phyloP scores from a whole-genome alignment of 345 rosid species.

The Lagerstroemia speciosa region DNA sequence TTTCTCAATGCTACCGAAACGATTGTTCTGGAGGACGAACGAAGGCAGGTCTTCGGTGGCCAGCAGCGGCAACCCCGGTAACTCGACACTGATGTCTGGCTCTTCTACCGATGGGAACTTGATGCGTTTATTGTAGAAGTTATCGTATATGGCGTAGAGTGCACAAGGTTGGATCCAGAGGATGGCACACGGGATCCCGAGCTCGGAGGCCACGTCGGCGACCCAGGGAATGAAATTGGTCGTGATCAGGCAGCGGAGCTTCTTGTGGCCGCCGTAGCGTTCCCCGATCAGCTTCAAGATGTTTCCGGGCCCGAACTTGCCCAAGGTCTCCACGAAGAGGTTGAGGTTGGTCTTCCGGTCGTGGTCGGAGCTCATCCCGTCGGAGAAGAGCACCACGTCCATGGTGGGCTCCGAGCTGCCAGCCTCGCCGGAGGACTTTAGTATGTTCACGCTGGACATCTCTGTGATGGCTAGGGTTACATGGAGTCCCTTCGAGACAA shows the following conservation, averaged over 20 bases:
- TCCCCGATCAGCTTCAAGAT: constrained; percentile 27
- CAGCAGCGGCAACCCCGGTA: constrained; percentile 38
- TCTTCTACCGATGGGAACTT: constrained; percentile 22
- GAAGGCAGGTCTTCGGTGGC: constrained; percentile 35
- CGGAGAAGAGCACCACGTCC: constrained; percentile 32
- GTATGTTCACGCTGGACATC: constrained; percentile 18
- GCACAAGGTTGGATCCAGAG: constrained; percentile 54
- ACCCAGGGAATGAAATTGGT: constrained; percentile 49
- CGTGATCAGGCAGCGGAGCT: constrained; percentile 32
- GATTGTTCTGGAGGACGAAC: constrained; percentile 31
- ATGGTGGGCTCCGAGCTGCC: constrained; percentile 15
- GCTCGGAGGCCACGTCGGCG: constrained; percentile 27
- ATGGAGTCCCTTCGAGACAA: constrained; percentile 22
- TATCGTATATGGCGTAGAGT: constrained; percentile 29
- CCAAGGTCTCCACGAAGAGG: constrained; percentile 23
- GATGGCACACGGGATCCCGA: constrained; percentile 34
- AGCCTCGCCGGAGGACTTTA: constrained; percentile 2
- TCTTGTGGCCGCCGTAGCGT: constrained; percentile 20
- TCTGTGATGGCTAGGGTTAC: constrained; percentile 27
- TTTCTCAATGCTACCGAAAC: constrained; percentile 13
- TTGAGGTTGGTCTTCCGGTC: constrained; percentile 30
- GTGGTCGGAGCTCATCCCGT: constrained; percentile 32
- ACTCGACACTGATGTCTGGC: constrained; percentile 18
- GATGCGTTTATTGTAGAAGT: constrained; percentile 24
- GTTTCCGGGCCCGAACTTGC: constrained; percentile 23